Evolutionary conservation across 306 rosid genomes (phyloP).

Genomic region (Pterocarpus macrocarpus): DNA sequence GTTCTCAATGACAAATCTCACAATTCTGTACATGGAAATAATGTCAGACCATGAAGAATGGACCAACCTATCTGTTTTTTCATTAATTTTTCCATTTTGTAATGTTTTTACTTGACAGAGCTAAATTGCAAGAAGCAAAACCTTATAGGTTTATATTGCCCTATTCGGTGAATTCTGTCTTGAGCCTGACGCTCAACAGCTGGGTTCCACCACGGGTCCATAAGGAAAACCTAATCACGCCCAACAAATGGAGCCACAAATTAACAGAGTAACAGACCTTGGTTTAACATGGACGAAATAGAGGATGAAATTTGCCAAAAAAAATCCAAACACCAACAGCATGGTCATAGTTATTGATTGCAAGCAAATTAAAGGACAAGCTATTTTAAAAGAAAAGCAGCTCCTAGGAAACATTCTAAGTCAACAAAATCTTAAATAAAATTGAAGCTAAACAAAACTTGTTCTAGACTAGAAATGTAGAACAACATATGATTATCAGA

Average conservation of each 20-base stretch:
- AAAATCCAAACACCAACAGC: background rate
- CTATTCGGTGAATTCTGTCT: slow-evolving; percentile 94
- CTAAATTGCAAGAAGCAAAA: slow-evolving; percentile 40
- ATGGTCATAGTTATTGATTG: background rate
- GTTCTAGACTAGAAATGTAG: background rate
- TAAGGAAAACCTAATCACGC: slow-evolving; percentile 77
- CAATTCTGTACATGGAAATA: slow-evolving; percentile 59
- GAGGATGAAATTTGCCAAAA: background rate
- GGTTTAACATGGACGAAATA: background rate
- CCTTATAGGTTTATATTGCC: slow-evolving; percentile 96
- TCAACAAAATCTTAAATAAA: background rate
- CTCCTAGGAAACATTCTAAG: background rate
- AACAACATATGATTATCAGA: background rate
- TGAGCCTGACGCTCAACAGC: slow-evolving; percentile 97
- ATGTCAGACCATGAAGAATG: slow-evolving; percentile 26
- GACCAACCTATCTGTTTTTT: background rate
- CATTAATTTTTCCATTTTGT: slow-evolving; percentile 21
- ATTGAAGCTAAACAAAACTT: background rate
- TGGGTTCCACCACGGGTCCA: slow-evolving; percentile 99
- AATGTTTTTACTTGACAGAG: background rate
- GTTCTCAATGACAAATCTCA: slow-evolving; percentile 87
- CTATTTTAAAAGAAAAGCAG: background rate
- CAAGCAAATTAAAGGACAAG: background rate
- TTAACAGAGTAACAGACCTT: slow-evolving; percentile 5
- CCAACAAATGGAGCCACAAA: slow-evolving; percentile 22